Base-by-base conservation (phyloP, 495 filamentous ascomycete genomes). In the Geoglossum glabrum region DNA sequence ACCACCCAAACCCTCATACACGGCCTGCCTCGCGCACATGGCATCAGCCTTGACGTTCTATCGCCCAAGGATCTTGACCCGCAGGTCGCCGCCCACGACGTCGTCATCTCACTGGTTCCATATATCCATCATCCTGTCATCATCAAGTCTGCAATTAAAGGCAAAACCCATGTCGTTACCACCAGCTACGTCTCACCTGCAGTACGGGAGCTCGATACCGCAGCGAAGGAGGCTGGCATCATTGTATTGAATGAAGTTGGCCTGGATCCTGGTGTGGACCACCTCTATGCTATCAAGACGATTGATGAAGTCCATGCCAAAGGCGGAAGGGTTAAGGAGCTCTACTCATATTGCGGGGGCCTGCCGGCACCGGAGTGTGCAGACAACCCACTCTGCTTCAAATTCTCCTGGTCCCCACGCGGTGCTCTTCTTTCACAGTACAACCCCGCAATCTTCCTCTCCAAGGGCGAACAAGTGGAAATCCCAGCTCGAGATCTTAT, bases 231-330 rank as follows among this genome's bases (percentile, higher is more conserved):
- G 49, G 93, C 93, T 9, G 90, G 89, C 52, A 97, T 98, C 64
- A 94, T 88, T 0, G 89, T 98, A 59, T 85, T 98, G 85, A 96
- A 98, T 67, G 92, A 98, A 79, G 94, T 96, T 67, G 90, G 90
- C 6, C 36, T 65, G n/a, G 62, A 73, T 63, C 67, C 70, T 60
- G 75, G 77, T 55, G 79, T 88, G 61, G 84, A 93, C 64, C 87
- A 88, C 67, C 69, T 90, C 8, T 89, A 93, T 66, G 92, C 90
- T 27, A 76, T 98, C 66, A 87, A 90, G 74, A 89, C 83, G 45
- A 95, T 98, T 63, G 75, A 82, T 43, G 80, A 88, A 66, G 81
- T 87, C 15, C 89, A 95, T 74, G 70, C 76, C 19, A 84, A 76
- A 19, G 90, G 89, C 54, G 92, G 90, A 64, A 92, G 90, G 76